Evolutionary conservation across 805 yeast genomes (phyloP).

Genomic region (Ogataea chonburiensis): DNA sequence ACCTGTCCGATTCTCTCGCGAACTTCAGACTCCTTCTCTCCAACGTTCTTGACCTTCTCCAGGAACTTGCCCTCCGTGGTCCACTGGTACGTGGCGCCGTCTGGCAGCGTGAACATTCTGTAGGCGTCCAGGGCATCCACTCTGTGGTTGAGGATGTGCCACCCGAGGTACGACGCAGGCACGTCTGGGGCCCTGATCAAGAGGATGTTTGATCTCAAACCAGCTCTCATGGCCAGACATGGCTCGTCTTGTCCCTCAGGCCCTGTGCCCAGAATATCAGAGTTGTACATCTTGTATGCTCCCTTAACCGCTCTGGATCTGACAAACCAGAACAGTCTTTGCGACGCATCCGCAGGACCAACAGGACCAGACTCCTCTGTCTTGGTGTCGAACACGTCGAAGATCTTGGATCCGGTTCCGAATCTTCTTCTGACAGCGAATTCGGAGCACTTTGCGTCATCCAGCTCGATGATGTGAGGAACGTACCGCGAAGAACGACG

Average conservation of each 20-base stretch:
- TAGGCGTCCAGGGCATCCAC: slow-evolving; percentile 63
- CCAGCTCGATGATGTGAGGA: slow-evolving; percentile 50
- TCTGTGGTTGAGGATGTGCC: slow-evolving; percentile 59
- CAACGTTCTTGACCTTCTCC: slow-evolving; percentile 56
- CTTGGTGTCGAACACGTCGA: slow-evolving; percentile 52
- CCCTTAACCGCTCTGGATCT: slow-evolving; percentile 69
- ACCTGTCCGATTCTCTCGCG: slow-evolving; percentile 64
- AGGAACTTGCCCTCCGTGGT: slow-evolving; percentile 56
- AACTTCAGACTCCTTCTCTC: slow-evolving; percentile 63
- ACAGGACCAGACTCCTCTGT: slow-evolving; percentile 36
- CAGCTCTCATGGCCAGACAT: slow-evolving; percentile 58
- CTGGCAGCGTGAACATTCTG: slow-evolving; percentile 57
- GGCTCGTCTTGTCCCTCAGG: slow-evolving; percentile 53
- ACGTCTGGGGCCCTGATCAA: slow-evolving; percentile 50
- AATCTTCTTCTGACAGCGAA: slow-evolving; percentile 54
- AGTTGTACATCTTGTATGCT: slow-evolving; percentile 56
- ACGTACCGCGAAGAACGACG: slow-evolving; percentile 55
- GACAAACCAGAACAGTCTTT: slow-evolving; percentile 50
- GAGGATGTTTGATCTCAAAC: slow-evolving; percentile 57
- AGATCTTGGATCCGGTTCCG: slow-evolving; percentile 59
- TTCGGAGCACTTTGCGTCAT: slow-evolving; percentile 34
- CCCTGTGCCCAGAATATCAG: slow-evolving; percentile 41
- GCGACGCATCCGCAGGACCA: slow-evolving; percentile 43
- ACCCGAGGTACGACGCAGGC: slow-evolving; percentile 57
- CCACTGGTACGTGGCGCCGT: slow-evolving; percentile 66